Evolutionary conservation across 139 green algal genomes (phyloP), one percentile per base, ranked within the genome.

Genomic region (Tetradesmus lagerheimii): DNA sequence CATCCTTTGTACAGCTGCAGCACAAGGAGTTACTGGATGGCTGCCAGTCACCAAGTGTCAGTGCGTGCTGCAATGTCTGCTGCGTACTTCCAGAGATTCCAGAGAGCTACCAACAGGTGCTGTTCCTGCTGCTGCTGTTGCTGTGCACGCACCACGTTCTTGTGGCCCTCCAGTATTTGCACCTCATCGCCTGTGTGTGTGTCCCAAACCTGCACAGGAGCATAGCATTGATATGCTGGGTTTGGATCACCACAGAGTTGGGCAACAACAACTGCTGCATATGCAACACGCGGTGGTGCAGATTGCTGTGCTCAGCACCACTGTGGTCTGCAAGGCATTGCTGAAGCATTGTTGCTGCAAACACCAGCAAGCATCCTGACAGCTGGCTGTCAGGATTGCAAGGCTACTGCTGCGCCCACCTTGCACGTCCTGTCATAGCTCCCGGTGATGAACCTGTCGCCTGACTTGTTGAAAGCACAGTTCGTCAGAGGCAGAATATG

Each of bases 391-490:
- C 14, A 29, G 12, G 11, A n/a, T 37, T 53, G 76, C 76, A 12
- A 47, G 35, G 11, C 18, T 18, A 9, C 8, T 53, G 76, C 8
- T 4, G 18, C 16, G 76, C 89, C 0, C 85, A 97, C 95, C 93
- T 97, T 97, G 93, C 94, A 97, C 14, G 95, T 97, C 15, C 95
- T 91, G 86, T 97, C 95, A 91, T 97, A 97, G 64, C 90, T 94
- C 31, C 95, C 95, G 20, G 95, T 97, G 87, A 97, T 97, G 90
- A 97, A 97, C 25, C 92, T 91, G 91, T 96, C 93, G 0, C 95
- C 95, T 6, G 91, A 91, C 91, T 97, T 97, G 90, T 97, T 97
- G 94, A 97, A 97, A 1, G 95, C 95, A 77, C 95, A 97, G 92
- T 97, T 97, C 27, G 95, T 97, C 15, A 97, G 90, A 3, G 95